Evolutionary conservation across 345 rosid genomes (phyloP), one percentile per base, ranked within the genome.

Genomic region (Aquilaria yunnanensis): DNA sequence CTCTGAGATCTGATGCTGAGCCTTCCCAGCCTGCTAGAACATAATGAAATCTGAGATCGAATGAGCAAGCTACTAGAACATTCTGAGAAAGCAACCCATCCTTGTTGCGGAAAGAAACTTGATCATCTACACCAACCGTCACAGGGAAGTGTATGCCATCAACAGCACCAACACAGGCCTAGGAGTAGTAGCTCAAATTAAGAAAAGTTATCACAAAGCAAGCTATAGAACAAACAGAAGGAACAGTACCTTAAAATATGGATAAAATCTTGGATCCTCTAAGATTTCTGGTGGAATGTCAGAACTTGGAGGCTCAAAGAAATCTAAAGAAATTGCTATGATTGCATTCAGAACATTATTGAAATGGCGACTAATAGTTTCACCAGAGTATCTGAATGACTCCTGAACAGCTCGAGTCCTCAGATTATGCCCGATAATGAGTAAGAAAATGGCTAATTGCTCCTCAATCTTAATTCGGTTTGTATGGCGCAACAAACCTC

Each of bases 21-120:
- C 96, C 96, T 80, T 92, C 98, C 98, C 98, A 92, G 13, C 98
- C 98, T 70, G 98, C 96, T 49, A 87, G 77, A 29, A 92, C 96
- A 63, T 89, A 92, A 71, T 76, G 81, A 72, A 92, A 92, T 77
- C 80, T 84, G 66, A 92, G 77, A 75, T 92, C 97, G 71, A 89
- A 80, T 37, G 96, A 87, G 62, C 83, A 84, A 56, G 97, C 96
- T 37, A 84, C 91, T 57, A 92, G 73, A 67, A 89, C 87, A 67
- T 78, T 81, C 71, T 92, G 98, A n/a, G 96, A 79, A 59, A 89
- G 96, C 31, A 81, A 76, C 43, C 96, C 92, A 34, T 75, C 77
- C 72, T 63, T 70, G 77, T 87, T 74, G 5, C 97, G 88, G 69
- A 92, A 92, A 16, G 96, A 96, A 62, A 91, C 92, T 75, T 92